Conservation (phyloP, 805 yeast genomes). For the Candida khao-thaluensis region DNA sequence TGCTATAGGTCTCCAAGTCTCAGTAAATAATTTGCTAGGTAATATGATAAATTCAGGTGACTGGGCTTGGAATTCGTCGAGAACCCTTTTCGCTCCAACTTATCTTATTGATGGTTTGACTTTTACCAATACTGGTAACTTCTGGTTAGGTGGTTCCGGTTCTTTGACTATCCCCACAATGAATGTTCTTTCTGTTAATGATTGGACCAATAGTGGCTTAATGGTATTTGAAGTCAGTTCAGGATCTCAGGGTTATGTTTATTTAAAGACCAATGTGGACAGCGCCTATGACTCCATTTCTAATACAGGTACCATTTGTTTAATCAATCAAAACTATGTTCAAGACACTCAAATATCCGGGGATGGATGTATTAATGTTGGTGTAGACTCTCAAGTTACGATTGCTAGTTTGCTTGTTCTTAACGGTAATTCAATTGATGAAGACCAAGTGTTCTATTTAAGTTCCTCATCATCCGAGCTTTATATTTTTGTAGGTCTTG, state of each 20-base stretch:
- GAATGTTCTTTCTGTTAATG: constrained; percentile 6
- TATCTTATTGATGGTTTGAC: constrained; percentile 9
- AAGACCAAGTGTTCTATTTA: constrained; percentile 17
- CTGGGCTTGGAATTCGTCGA: constrained; percentile 18
- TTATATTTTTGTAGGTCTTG: constrained; percentile 6
- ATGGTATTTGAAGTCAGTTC: constrained; percentile 18
- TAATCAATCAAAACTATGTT: constrained; percentile 21
- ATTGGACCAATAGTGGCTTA: constrained; percentile 19
- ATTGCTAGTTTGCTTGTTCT: constrained; percentile 9
- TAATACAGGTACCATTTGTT: constrained; percentile 28
- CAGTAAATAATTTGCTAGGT: constrained; percentile 9
- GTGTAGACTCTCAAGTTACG: constrained; percentile 11
- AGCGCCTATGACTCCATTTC: constrained; percentile 6
- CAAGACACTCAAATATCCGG: constrained; percentile 25
- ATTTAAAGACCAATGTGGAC: constrained; percentile 13
- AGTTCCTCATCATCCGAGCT: constrained; percentile 14
- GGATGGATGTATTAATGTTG: constrained; percentile 27
- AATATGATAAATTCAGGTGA: constrained; percentile 16
- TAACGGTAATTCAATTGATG: constrained; percentile 1
- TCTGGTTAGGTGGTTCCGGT: constrained; percentile 20
- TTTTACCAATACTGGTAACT: constrained; percentile 19
- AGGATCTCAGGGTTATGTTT: constrained; percentile 16
- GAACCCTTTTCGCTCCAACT: constrained; percentile 14
- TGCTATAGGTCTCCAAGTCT: constrained; percentile 18
- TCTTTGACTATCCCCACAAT: constrained; percentile 10